These are phyloP conservation scores for Colletotrichum cuscutae DNA, from an alignment of 2,329 filamentous ascomycete genomes.

Conservation along the genomic window DNA sequence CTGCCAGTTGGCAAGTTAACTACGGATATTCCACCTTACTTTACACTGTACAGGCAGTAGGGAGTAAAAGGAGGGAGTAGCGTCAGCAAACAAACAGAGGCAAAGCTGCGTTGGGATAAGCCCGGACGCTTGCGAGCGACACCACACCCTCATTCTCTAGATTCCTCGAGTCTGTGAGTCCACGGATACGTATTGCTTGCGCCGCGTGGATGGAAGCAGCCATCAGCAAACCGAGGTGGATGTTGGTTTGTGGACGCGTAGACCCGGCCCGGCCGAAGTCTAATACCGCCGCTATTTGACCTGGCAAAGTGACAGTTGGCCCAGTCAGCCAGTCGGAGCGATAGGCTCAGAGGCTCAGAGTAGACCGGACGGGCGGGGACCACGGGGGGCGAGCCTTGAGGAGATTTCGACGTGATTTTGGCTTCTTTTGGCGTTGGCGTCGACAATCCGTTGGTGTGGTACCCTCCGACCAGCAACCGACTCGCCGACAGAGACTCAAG, in stretches of 20 bases:
- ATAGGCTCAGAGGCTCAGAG: not conserved
- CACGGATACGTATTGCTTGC: not conserved
- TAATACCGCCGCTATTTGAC: slow-evolving; percentile 11
- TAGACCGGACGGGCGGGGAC: not conserved
- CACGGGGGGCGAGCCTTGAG: not conserved
- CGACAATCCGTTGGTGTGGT: slow-evolving; percentile 3
- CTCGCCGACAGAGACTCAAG: not conserved
- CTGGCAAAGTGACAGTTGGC: not conserved
- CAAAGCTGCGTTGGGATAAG: not conserved
- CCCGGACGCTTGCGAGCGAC: not conserved
- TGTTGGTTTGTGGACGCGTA: slow-evolving; percentile 3
- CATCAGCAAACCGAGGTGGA: not conserved
- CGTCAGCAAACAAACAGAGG: not conserved
- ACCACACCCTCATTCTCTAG: not conserved
- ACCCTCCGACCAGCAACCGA: not conserved
- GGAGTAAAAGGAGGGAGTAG: not conserved
- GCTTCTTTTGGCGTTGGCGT: not conserved
- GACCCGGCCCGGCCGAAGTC: slow-evolving; percentile 27
- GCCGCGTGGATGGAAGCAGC: not conserved
- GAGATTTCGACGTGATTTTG: not conserved
- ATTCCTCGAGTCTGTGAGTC: not conserved
- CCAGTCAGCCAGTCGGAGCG: not conserved
- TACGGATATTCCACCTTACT: too few relatives aligned
- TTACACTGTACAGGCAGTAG: not conserved
- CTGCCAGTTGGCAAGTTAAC: not conserved